phyloP scores from a whole-genome alignment of 1,284 basidiomycete genomes.

The Microbotryum scabiosae region DNA sequence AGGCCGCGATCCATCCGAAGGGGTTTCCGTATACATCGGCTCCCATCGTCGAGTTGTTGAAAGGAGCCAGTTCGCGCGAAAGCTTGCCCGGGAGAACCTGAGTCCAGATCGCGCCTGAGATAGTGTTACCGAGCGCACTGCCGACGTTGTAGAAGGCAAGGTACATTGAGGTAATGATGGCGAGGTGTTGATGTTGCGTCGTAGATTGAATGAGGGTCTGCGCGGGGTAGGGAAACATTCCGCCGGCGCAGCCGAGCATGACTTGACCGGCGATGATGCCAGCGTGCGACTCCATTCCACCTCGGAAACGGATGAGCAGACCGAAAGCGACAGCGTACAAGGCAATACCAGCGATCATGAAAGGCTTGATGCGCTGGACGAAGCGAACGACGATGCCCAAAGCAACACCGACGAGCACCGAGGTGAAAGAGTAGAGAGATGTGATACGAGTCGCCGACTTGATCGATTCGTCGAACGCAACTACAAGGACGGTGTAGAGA shows the following conservation, averaged over 20 bases:
- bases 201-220: constrained; percentile 42
- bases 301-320: constrained; percentile 43
- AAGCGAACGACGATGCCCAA: constrained; percentile 36
- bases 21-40: constrained; percentile 38
- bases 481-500: constrained; percentile 39
- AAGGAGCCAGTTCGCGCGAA: constrained; percentile 16
- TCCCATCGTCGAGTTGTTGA: constrained; percentile 38
- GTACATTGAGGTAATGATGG: constrained; percentile 41
- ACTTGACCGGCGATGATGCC: constrained; percentile 43
- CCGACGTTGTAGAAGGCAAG: constrained; percentile 39
- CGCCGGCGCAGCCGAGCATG: constrained; percentile 41
- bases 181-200: constrained; percentile 42
- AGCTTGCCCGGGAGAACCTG: constrained; percentile 39
- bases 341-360: constrained; percentile 39
- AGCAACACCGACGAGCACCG: constrained; percentile 37
- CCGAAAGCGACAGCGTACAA: constrained; percentile 43
- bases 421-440: constrained; percentile 43
- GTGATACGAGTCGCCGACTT: constrained; percentile 40
- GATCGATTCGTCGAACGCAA: constrained; percentile 41
- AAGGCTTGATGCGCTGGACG: constrained; percentile 38
- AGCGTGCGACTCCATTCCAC: constrained; percentile 31
- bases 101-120: constrained; percentile 44
- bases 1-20: constrained; percentile 35
- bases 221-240: constrained; percentile 43
- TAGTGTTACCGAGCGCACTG: constrained; percentile 40